Evolutionary conservation across 257 asterid genomes (phyloP).

Genomic region (Solanum tarijense): DNA sequence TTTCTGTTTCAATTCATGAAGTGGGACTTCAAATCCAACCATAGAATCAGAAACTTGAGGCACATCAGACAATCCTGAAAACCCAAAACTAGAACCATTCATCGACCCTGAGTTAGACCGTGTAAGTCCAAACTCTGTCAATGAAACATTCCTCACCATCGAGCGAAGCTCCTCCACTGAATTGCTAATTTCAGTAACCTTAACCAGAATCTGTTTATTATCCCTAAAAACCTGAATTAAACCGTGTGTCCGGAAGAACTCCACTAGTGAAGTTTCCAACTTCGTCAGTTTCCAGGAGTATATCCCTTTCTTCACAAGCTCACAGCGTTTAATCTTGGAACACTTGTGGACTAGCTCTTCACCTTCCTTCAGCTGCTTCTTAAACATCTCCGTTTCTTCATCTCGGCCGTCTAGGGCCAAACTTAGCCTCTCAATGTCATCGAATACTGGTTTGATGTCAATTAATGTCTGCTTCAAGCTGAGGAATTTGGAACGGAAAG

Average conservation of each 20-base stretch:
- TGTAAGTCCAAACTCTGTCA: neutral
- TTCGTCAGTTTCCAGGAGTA: slow-evolving; percentile 15
- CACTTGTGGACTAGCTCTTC: too few species aligned
- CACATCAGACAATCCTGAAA: slow-evolving; percentile 10
- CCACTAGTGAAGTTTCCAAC: slow-evolving; percentile 4
- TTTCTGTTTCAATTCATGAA: slow-evolving; percentile 11
- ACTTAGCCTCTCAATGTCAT: too few species aligned
- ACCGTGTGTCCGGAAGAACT: slow-evolving; percentile 15
- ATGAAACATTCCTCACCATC: neutral
- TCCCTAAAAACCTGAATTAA: slow-evolving; percentile 18
- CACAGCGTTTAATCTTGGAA: neutral
- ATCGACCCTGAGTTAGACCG: too few species aligned
- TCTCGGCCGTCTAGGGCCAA: too few species aligned
- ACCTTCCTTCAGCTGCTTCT: too few species aligned
- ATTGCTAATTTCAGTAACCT: neutral
- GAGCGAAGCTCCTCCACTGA: slow-evolving; percentile 7
- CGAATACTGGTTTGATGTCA: too few species aligned
- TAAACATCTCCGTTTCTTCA: too few species aligned
- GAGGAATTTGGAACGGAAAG: too few species aligned
- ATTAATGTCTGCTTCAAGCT: too few species aligned
- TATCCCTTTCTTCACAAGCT: slow-evolving; percentile 3
- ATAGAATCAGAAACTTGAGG: slow-evolving; percentile 10
- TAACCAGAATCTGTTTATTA: slow-evolving; percentile 7
- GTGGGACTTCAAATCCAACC: slow-evolving; percentile 16
- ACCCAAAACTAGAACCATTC: neutral